phyloP scores from a whole-genome alignment of 108 stramenopile genomes.

The Skeletonema marinoi region DNA sequence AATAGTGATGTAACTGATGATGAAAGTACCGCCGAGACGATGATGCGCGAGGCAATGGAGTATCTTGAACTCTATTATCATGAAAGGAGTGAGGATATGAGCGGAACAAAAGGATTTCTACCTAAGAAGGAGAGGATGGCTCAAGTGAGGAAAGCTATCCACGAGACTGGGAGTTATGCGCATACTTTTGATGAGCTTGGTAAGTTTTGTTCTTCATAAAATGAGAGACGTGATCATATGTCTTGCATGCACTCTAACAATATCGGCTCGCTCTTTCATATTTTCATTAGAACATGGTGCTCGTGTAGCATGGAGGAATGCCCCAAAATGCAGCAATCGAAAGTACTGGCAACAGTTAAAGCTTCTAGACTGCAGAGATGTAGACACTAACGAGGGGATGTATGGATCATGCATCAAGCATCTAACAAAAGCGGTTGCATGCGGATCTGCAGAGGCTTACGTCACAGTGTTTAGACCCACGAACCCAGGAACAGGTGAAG shows the following conservation, averaged over 20 bases:
- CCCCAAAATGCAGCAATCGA: slow-evolving; percentile 53
- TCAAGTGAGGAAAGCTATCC: slow-evolving; percentile 3
- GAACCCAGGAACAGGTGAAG: slow-evolving; percentile 29
- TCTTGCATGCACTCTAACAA: too few species aligned
- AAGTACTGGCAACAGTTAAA: slow-evolving; percentile 48
- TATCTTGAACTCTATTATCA: slow-evolving; percentile 27
- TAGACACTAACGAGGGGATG: slow-evolving; percentile 34
- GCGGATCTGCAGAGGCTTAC: slow-evolving; percentile 31
- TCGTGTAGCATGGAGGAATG: slow-evolving; percentile 47
- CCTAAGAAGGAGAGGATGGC: slow-evolving; percentile 6
- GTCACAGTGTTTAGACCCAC: slow-evolving; percentile 45
- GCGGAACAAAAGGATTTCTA: slow-evolving; percentile 11
- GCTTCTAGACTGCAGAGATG: slow-evolving; percentile 36
- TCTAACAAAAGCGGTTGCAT: slow-evolving; percentile 31
- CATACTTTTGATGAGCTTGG: slow-evolving; percentile 46
- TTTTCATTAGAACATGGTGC: slow-evolving; percentile 31
- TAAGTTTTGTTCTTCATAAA: too few species aligned
- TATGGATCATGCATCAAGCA: slow-evolving; percentile 41
- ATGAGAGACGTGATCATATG: too few species aligned
- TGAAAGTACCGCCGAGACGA: slow-evolving; percentile 7
- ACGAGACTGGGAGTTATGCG: slow-evolving; percentile 33
- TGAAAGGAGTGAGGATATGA: slow-evolving; percentile 21
- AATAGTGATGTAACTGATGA: slow-evolving; percentile 4
- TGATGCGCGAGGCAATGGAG: slow-evolving; percentile 27
- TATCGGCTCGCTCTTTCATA: too few species aligned